Base-by-base conservation (phyloP, 768 basidiomycete genomes). In the Pholiota molesta region DNA sequence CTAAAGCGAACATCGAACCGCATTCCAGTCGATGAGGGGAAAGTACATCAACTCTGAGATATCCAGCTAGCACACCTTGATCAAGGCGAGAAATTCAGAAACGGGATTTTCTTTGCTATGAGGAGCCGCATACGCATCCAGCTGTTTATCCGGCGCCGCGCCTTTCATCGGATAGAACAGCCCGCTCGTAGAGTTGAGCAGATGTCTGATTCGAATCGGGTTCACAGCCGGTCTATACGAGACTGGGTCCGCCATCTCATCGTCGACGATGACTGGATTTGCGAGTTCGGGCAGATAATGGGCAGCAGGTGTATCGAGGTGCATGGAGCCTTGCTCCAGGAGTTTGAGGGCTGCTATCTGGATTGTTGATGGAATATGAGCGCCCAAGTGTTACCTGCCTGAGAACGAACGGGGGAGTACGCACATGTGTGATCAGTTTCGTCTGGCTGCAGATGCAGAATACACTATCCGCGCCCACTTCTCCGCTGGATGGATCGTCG, bases 371-470 rank as follows among this genome's bases (percentile, higher is more conserved):
- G n/a, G n/a, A 10, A 13, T 16, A 31, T 35, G 5, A 9, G 19
- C 14, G 21, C 2, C 17, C n/a, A 9, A 19, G 11, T 33, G 26
- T 2, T 26, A 35, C 26, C 29, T 17, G n/a, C 39, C 11, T n/a
- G 13, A 21, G 1, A 37, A 9, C 14, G 13, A 37, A 37, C 33
- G 1, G 2, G 13, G 35, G 14, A 2, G 1, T 21, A 11, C 29
- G 17, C 55, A 74, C 77, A 35, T 73, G 66, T 10, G 71, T 67
- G 28, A 77, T 62, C 51, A 77, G 60, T 57, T 77, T 77, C 8
- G 75, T 73, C 60, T 74, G 71, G 52, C 77, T 77, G 61, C 75
- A 75, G 3, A 79, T 66, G 74, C 75, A 77, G 58, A 76, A 75
- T 11, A 76, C 57, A 17, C 70, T 71, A 52, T 77, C 72, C 16